Evolutionary conservation across 495 filamentous ascomycete species (phyloP), one percentile per base, ranked within the genome.

Genomic region (Ramalina peruviana): DNA sequence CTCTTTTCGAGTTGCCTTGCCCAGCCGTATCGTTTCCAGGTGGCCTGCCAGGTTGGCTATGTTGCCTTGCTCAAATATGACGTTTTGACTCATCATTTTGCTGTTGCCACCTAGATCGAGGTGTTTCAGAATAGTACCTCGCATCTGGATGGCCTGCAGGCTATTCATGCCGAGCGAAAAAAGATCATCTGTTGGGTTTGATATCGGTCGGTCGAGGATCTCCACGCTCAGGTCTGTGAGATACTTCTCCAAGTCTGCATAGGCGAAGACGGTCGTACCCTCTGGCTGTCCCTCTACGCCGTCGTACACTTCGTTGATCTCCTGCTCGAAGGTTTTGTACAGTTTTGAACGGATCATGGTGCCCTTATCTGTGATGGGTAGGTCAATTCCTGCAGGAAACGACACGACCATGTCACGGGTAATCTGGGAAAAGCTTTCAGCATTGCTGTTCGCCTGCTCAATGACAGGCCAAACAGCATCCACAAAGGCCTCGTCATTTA

Each of bases 141-240:
- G 68, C 42, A 81, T 58, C 43, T 78, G 72, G 16, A 79, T 79
- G 4, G 77, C 74, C 42, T 73, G 72, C n/a, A 82, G 58, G 48
- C 77, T 80, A 55, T 80, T 76, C n/a, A 82, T 55, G 7, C 78
- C 78, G 6, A 69, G 62, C 0, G 68, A 59, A 46, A 80, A 80
- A 56, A 82, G 70, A 53, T 78, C 72, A 4, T 67, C 58, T 2
- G 73, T 53, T 3, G 51, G 45, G 43, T 64, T 54, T 4, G 67
- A 58, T 6, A 75, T 53, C 1, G 60, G n/a, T 23, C 74, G 56
- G 13, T 60, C 65, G 12, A 75, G 61, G 30, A 67, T 54, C 9
- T 71, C 59, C 36, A 54, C 50, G 40, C 72, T 70, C 26, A 71
- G 58, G 3, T 57, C 54, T 48, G 71, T 51, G 21, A 81, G 60